A percentile compares a stretch with the other conserved stretches of the same genome.
Conservation (phyloP, 306 rosid genomes). For the Casuarina cunninghamiana region DNA sequence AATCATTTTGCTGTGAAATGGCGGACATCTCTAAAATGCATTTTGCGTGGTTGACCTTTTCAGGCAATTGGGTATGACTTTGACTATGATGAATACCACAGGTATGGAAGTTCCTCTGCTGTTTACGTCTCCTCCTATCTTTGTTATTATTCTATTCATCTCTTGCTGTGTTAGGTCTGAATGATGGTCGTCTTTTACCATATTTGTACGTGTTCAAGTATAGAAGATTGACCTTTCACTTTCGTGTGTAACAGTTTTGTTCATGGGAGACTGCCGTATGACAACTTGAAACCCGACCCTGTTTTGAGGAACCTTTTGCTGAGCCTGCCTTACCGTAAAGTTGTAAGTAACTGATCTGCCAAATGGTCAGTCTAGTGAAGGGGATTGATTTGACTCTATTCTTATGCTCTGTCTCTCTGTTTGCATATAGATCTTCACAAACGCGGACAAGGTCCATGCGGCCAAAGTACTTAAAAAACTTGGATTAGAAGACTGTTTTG, state of each 20-base stretch:
- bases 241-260: slow-evolving; percentile 55
- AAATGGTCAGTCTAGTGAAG: background rate
- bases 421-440: slow-evolving; percentile 75
- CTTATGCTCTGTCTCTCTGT: slow-evolving; percentile 8
- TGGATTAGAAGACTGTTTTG: slow-evolving; percentile 90
- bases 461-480: slow-evolving; percentile 72
- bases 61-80: slow-evolving; percentile 95
- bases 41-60: slow-evolving; percentile 26
- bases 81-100: slow-evolving; percentile 89
- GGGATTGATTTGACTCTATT: background rate
- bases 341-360: slow-evolving; percentile 48
- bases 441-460: slow-evolving; percentile 83
- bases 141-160: background rate
- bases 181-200: slow-evolving; percentile 1
- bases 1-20: slow-evolving; percentile 3
- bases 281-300: slow-evolving; percentile 80
- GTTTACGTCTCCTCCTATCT: background rate
- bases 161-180: background rate
- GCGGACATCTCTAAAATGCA: background rate
- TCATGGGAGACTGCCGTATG: slow-evolving; percentile 95
- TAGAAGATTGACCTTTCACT: slow-evolving; percentile 16
- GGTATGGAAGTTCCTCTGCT: slow-evolving; percentile 37
- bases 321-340: slow-evolving; percentile 74
- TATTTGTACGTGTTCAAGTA: slow-evolving; percentile 9
- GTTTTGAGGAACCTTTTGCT: slow-evolving; percentile 69